Evolutionary conservation across 495 filamentous ascomycete genomes (phyloP), one percentile per base, ranked within the genome.

Genomic region (Penicillium bialowiezense): DNA sequence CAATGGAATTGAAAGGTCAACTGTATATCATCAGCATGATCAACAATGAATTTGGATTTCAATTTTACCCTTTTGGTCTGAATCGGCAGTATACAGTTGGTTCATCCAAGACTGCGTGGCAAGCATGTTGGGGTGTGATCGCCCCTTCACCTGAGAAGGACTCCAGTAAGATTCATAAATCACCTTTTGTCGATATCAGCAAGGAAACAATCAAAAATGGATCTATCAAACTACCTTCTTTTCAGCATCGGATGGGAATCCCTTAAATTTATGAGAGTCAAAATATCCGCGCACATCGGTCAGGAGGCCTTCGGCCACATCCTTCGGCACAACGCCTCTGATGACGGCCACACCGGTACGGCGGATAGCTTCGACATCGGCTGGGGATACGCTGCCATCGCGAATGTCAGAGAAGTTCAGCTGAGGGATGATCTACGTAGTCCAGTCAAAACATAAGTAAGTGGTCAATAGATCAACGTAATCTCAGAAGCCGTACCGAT

Each of bases 121-220:
- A 5, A 90, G 64, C 39, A 91, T 48, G 33, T 83, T 81, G 5
- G 82, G 79, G 60, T 92, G 85, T 0, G 73, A 64, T 10, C 88
- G 73, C 3, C 87, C 86, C 12, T 74, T 72, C 37, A 90, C 60
- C 53, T 91, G 87, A 4, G 83, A 64, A 3, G 77, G 72, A 5
- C 84, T 85, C 87, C 88, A 92, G 68, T 92, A 91, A 1, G 90
- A 69, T 58, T 92, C 88, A 58, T 78, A 88, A 15, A 91, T 86
- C 49, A 86, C 79, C 0, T 85, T 86, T 69, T 12, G 76, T 74
- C 51, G 77, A 65, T 57, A 48, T 55, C 9, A 52, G 13, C 35
- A n/a, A n/a, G 37, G 13, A 32, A n/a, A 29, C 7, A 36, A 39
- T 40, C 12, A 13, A 7, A 3, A 7, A 3, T 10, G 29, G 3